These are phyloP conservation scores for Diaporthe velutina DNA, from an alignment of 2,329 filamentous ascomycete species.

Conservation along the genomic window DNA sequence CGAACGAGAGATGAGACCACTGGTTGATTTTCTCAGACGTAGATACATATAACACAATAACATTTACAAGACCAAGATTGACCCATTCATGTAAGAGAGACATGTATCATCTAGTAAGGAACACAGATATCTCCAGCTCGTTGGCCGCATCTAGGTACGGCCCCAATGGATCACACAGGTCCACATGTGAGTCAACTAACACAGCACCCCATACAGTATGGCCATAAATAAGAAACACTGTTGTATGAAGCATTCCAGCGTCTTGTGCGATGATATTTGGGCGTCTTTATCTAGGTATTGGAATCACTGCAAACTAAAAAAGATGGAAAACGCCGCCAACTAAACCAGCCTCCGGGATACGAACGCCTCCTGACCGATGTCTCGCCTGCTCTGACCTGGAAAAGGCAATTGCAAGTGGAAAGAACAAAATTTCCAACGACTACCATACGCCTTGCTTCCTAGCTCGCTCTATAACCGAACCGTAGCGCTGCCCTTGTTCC, in stretches of 20 bases:
- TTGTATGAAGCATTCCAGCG: neutral
- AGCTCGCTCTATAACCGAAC: neutral
- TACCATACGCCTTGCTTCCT: constrained; percentile 13
- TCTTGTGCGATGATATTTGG: neutral
- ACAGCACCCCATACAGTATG: no score
- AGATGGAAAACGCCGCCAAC: neutral
- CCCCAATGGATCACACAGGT: neutral
- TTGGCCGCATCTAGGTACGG: neutral
- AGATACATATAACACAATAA: neutral
- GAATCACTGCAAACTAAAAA: neutral
- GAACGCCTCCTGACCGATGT: neutral
- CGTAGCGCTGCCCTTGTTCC: no score
- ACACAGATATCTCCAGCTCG: neutral
- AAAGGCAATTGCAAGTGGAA: neutral
- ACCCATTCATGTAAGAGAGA: neutral
- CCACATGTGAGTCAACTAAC: no score
- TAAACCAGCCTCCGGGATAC: neutral
- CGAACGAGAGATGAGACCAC: neutral
- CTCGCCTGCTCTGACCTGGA: neutral
- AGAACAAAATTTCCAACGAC: neutral
- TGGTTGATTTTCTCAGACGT: neutral
- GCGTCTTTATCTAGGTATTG: neutral
- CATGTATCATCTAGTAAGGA: neutral
- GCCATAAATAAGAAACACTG: neutral
- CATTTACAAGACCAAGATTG: neutral